Percentiles rank a stretch among this genome's conserved stretches.
Conservation (phyloP, 2,329 filamentous ascomycete genomes). For the Bipolaris zeicola region DNA sequence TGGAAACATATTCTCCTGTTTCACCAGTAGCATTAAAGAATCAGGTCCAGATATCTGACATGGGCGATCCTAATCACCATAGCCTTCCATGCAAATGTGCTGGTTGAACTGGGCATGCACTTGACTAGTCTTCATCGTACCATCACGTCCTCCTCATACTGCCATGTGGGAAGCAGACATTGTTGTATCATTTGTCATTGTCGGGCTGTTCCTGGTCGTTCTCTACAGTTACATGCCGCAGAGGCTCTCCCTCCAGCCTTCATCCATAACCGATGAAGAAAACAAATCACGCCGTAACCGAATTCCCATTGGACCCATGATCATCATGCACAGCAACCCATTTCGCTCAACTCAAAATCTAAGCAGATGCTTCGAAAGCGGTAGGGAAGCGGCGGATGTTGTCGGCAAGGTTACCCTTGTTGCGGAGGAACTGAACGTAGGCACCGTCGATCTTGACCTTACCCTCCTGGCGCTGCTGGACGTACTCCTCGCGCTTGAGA, state of each 20-base stretch:
- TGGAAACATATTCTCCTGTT: neutral
- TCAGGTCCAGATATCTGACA: neutral
- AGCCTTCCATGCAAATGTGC: neutral
- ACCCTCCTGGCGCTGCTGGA: constrained; percentile 91
- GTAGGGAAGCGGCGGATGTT: constrained; percentile 97
- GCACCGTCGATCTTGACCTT: constrained; percentile 96
- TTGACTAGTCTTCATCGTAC: neutral
- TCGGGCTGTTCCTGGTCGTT: constrained; percentile 36
- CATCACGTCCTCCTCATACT: neutral
- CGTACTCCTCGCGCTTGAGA: constrained; percentile 95
- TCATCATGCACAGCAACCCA: constrained; percentile 33
- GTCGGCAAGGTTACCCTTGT: constrained; percentile 81
- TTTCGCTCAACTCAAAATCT: constrained; percentile 27
- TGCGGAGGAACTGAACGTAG: constrained; percentile 98
- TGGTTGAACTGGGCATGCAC: neutral
- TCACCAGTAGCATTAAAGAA: neutral
- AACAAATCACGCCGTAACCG: constrained; percentile 48
- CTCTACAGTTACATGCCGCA: constrained; percentile 36
- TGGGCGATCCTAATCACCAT: neutral
- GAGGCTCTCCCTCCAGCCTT: constrained; percentile 35
- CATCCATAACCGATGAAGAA: constrained; percentile 42
- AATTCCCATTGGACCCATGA: constrained; percentile 45
- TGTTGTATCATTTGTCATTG: constrained; percentile 43
- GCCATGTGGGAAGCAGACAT: neutral
- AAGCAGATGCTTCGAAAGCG: constrained; percentile 67